Evolutionary conservation across 257 asterid species (phyloP).

Genomic region (Solanum piurae): DNA sequence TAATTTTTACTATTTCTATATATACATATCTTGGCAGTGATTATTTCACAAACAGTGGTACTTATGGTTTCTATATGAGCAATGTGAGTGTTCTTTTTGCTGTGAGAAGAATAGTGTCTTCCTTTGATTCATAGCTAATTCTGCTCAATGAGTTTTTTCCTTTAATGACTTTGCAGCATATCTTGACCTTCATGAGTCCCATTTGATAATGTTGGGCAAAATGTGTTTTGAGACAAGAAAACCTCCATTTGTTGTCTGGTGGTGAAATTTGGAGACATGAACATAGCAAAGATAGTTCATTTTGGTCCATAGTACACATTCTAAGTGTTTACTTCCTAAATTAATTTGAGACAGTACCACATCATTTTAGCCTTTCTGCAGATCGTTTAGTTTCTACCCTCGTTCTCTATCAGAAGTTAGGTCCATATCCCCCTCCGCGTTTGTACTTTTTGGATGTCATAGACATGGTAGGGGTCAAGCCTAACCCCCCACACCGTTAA

Average conservation of each 20-base stretch:
- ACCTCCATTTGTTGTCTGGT: neutral
- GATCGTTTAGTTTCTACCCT: no score
- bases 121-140: neutral
- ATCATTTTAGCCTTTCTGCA: neutral
- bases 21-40: neutral
- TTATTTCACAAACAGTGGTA: neutral
- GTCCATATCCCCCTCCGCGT: no score
- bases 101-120: neutral
- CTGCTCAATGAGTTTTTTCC: neutral
- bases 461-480: no score
- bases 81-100: neutral
- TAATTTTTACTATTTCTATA: neutral
- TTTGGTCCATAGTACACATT: neutral
- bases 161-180: neutral
- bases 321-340: neutral
- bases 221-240: neutral
- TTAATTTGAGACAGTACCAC: neutral
- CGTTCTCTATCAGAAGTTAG: no score
- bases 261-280: neutral
- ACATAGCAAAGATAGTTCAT: neutral
- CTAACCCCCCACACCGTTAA: no score
- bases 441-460: no score
- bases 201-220: neutral
- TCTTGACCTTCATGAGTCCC: neutral
- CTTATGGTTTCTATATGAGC: neutral